Base-by-base conservation (phyloP, 2,329 filamentous ascomycete species). In the Cyphellophora attinorum region DNA sequence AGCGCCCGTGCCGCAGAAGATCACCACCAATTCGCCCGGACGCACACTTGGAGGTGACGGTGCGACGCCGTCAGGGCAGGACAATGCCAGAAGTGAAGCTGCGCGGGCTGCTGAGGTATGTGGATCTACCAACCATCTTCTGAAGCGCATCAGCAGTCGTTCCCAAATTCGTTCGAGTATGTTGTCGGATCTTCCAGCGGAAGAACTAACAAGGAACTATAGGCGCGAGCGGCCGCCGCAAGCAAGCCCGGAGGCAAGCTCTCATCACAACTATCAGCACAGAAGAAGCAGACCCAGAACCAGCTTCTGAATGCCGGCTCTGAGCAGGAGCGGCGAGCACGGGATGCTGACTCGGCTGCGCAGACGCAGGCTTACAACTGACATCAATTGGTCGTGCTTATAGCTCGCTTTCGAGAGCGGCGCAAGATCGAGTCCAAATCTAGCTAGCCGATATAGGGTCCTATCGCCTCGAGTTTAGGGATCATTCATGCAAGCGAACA, bases 61-160 rank as follows among this genome's bases (percentile, higher is more conserved):
- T 2, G 64, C 65, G 13, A 37, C 38, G 29, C 33, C 39, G n/a
- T n/a, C n/a, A n/a, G n/a, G n/a, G n/a, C n/a, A n/a, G 5, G 36
- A 39, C 18, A 79, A 88, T 54, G 79, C 85, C 19, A 70, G 79
- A 39, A 69, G 67, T 36, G 82, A 76, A 40, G 88, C 88, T 3
- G 85, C 85, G 1, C 73, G 76, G 45, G 88, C 86, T 34, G 88
- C 88, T 40, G 83, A 93, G 78, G 86, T 93, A 58, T 54, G 76
- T n/a, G n/a, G n/a, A n/a, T n/a, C n/a, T n/a, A n/a, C n/a, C n/a
- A n/a, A n/a, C n/a, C n/a, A n/a, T n/a, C n/a, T n/a, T n/a, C n/a
- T n/a, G n/a, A n/a, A n/a, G n/a, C n/a, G n/a, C n/a, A n/a, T n/a
- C n/a, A n/a, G n/a, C n/a, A n/a, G n/a, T n/a, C n/a, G n/a, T n/a